Base-by-base conservation (phyloP, 352 stramenopile species). In the Phytopythium ostracodes region DNA sequence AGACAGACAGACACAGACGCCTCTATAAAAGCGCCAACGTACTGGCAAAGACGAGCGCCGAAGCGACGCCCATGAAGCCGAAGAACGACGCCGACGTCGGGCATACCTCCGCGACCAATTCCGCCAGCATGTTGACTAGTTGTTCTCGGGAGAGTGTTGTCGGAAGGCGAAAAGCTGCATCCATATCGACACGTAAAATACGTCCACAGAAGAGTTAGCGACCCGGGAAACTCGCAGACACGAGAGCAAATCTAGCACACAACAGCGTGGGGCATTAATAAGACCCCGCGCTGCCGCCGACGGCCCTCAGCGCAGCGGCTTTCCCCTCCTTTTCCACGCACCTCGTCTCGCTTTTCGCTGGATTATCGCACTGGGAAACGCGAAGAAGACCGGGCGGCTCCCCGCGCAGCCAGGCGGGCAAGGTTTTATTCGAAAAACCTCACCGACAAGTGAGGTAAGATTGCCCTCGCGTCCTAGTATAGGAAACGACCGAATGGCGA, bases 31-130 rank as follows among this genome's bases (percentile, higher is more conserved):
- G 59, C 12, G 17, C 17, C n/a, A 17, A 89, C 87, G 72, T 84
- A 97, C 89, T 97, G 60, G 87, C 88, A 70, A 97, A 97, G 55
- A 98, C 91, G 64, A 98, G 87, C 25, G 92, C 92, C 57, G 88
- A 89, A 62, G 96, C 97, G 18, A 99, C 96, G 66, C 97, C 97
- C 96, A 99, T 99, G 79, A 99, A 99, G 67, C 98, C 98, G 72
- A 99, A 99, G 88, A 99, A 99, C 71, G 97, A 97, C 59, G 97
- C 97, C 72, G 93, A 99, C 62, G 96, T 96, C 50, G 97, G 97
- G 76, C 97, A 99, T 63, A 97, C 96, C 85, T 99, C 96, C 73
- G 94, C 94, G 63, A 91, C 79, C 43, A 88, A 65, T 60, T 87
- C 67, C 52, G 75, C 66, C 44, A 83, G 52, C 72, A 79, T 78